These are phyloP conservation scores for Boletellus emodensis DNA, from an alignment of 768 basidiomycete species.

Conservation along the genomic window DNA sequence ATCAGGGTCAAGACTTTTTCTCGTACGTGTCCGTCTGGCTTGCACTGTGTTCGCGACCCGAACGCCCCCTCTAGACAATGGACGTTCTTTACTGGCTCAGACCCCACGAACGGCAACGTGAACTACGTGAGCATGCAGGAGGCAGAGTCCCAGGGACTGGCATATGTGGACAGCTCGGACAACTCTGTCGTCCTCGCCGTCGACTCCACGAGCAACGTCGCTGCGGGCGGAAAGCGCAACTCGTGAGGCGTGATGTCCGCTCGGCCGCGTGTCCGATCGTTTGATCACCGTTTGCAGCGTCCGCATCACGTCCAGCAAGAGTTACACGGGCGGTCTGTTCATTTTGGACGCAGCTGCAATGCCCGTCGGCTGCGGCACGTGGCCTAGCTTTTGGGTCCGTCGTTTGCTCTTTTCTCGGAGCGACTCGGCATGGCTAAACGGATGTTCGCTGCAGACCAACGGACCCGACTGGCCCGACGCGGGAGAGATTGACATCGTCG, in stretches of 20 bases:
- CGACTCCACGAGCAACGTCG: constrained; percentile 47
- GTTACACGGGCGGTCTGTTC: constrained; percentile 61
- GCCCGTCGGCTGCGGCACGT: constrained; percentile 64
- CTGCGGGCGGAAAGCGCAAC: constrained; percentile 49
- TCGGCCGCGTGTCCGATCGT: not conserved
- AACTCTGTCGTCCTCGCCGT: constrained; percentile 57
- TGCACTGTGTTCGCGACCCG: not conserved
- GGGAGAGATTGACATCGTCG: constrained; percentile 72
- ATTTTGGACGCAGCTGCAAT: constrained; percentile 65
- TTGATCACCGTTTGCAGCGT: constrained; percentile 38
- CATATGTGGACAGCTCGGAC: constrained; percentile 49
- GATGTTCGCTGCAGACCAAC: constrained; percentile 29
- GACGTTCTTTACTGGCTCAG: constrained; percentile 54
- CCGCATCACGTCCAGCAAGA: constrained; percentile 59
- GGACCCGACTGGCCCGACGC: constrained; percentile 51
- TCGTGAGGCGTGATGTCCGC: constrained; percentile 33
- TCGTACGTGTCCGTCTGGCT: constrained; percentile 36
- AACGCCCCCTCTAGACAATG: constrained; percentile 44
- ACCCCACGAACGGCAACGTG: constrained; percentile 72
- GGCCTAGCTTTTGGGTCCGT: constrained; percentile 55
- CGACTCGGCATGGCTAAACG: not conserved
- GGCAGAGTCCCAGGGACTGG: constrained; percentile 50
- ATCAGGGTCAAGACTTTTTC: constrained; percentile 49
- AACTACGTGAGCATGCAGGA: constrained; percentile 47
- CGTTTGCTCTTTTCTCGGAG: constrained; percentile 1